These are phyloP conservation scores for Magnusiomyces tetraspermus DNA, from an alignment of 1,139 yeast species.

Conservation along the genomic window DNA sequence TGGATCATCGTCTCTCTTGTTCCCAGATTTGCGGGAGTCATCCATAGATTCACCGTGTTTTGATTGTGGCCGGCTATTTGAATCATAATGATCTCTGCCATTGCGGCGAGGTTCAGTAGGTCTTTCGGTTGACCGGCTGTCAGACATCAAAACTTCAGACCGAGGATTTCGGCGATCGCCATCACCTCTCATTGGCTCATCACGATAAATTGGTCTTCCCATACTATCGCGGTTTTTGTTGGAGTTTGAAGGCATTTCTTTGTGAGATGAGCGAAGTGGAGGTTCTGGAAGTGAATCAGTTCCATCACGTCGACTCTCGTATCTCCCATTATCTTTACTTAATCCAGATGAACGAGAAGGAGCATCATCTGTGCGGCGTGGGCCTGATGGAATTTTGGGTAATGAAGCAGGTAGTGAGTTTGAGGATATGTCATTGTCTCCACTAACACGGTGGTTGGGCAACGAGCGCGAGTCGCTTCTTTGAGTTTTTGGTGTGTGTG, in stretches of 20 bases:
- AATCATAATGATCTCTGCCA: neutral
- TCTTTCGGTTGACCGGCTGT: neutral
- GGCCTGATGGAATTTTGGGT: slow-evolving; percentile 21
- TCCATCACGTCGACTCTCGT: neutral
- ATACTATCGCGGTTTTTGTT: neutral
- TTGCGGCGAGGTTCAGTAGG: neutral
- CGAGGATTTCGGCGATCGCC: neutral
- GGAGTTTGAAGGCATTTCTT: neutral
- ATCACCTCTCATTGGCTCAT: neutral
- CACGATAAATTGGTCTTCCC: neutral
- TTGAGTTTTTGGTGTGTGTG: neutral
- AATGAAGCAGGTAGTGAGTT: slow-evolving; percentile 17
- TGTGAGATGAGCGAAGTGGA: neutral
- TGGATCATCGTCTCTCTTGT: neutral
- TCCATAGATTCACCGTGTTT: neutral
- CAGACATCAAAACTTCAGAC: neutral
- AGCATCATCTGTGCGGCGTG: slow-evolving; percentile 13
- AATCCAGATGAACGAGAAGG: neutral
- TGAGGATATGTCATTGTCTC: neutral
- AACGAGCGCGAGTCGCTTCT: neutral
- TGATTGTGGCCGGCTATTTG: neutral
- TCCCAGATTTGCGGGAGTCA: neutral
- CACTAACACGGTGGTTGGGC: neutral
- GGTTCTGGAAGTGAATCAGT: neutral
- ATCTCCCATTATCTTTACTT: neutral